A percentile compares a stretch with the other conserved stretches of the same genome.
These are phyloP conservation scores for Rhodomyrtus tomentosa DNA, from an alignment of 345 rosid species.

Conservation along the genomic window DNA sequence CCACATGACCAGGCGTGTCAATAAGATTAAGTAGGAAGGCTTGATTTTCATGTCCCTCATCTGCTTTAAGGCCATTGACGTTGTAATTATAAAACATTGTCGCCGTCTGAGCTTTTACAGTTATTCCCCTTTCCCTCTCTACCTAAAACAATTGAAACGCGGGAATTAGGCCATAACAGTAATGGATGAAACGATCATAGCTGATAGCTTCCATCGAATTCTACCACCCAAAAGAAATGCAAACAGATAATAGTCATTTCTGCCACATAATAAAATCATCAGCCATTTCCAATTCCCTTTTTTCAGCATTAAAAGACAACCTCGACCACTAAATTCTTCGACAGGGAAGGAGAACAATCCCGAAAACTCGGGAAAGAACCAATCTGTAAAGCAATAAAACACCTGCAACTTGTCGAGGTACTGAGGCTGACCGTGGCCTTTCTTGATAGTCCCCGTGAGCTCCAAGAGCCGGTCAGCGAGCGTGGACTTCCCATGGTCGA, in stretches of 20 bases:
- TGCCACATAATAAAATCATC: neutral
- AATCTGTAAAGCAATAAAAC: neutral
- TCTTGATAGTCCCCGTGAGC: conserved; percentile 88
- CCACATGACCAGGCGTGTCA: conserved; percentile 98
- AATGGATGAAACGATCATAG: neutral
- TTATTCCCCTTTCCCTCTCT: conserved; percentile 98
- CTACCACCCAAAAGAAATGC: neutral
- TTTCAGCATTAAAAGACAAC: neutral
- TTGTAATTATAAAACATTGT: conserved; percentile 72
- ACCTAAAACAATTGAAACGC: conserved; percentile 30
- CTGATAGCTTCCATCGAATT: neutral
- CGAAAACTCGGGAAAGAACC: neutral
- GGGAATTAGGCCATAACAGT: neutral
- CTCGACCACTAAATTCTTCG: neutral
- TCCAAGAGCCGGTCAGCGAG: conserved; percentile 95
- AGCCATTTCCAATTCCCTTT: neutral
- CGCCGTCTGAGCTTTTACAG: conserved; percentile 96
- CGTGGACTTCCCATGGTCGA: conserved; percentile 95
- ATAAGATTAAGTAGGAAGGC: conserved; percentile 62
- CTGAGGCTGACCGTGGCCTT: conserved; percentile 96
- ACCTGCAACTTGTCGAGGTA: conserved; percentile 96
- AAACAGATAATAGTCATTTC: neutral
- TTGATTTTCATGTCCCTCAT: conserved; percentile 17
- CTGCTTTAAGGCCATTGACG: neutral
- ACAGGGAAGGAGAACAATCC: neutral